Evolutionary conservation across 768 basidiomycete species (phyloP).

Genomic region (Boletellus ananas): DNA sequence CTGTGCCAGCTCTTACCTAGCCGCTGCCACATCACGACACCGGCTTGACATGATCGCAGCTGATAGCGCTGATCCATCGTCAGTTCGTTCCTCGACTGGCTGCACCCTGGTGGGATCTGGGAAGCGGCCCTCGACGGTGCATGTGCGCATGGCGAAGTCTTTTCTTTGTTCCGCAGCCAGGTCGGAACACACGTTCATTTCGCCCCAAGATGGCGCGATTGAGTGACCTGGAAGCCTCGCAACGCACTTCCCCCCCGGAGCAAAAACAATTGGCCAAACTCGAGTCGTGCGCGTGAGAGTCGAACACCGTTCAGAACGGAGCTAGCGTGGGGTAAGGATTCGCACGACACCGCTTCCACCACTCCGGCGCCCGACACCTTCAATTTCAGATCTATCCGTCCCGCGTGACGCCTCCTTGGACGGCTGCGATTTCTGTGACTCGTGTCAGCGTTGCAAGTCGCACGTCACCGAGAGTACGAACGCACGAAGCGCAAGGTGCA

Average conservation of each 20-base stretch:
- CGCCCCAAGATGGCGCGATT: neutral
- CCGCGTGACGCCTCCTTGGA: constrained; percentile 22
- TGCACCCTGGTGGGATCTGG: no score
- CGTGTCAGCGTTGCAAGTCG: neutral
- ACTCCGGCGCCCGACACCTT: neutral
- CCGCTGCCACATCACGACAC: neutral
- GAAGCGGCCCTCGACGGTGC: no score
- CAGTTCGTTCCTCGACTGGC: no score
- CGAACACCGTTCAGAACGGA: neutral
- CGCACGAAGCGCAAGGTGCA: constrained; percentile 31
- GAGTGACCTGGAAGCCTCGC: neutral
- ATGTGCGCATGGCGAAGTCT: no score
- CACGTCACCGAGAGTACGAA: neutral
- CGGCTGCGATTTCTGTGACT: constrained; percentile 27
- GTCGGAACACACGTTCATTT: neutral
- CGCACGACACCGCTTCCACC: neutral
- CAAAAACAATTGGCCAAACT: neutral
- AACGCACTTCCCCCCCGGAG: neutral
- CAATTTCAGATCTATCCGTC: constrained; percentile 12
- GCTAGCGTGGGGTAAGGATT: neutral
- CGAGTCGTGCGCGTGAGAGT: neutral
- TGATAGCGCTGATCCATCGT: neutral
- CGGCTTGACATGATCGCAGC: neutral
- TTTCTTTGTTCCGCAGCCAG: no score
- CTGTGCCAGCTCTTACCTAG: neutral